These are phyloP conservation scores for Chaetothyriales sp. DNA, from an alignment of 2,329 filamentous ascomycete species.

Conservation along the genomic window DNA sequence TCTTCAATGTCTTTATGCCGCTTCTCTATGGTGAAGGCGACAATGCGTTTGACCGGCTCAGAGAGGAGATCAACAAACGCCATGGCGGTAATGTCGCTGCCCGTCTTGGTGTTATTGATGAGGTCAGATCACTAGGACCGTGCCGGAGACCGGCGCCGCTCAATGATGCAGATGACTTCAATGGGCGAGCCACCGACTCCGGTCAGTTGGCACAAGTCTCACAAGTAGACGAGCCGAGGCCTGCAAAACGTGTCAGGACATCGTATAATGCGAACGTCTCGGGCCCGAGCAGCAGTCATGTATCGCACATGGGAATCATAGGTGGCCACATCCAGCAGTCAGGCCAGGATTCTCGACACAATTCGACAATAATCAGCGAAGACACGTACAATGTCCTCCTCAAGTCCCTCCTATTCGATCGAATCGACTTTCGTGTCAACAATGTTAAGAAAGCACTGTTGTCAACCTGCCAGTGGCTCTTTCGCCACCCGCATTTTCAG, in stretches of 20 bases:
- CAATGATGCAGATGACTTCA: not conserved
- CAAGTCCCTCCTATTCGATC: slow-evolving; percentile 25
- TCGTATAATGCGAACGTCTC: slow-evolving; percentile 3
- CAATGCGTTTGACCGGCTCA: slow-evolving; percentile 16
- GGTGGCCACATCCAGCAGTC: not conserved
- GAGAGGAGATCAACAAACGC: slow-evolving; percentile 12
- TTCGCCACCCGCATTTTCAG: slow-evolving; percentile 23
- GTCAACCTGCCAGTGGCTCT: slow-evolving; percentile 32
- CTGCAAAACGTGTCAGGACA: slow-evolving; percentile 4
- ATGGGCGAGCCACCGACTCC: not conserved
- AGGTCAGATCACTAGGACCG: slow-evolving; percentile 2
- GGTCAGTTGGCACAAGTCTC: not conserved
- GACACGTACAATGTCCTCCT: slow-evolving; percentile 10
- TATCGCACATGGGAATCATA: not conserved
- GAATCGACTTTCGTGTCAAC: slow-evolving; percentile 27
- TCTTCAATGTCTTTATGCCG: slow-evolving; percentile 21
- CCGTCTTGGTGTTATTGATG: slow-evolving; percentile 1
- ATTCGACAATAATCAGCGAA: slow-evolving; percentile 1
- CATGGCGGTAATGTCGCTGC: slow-evolving; percentile 3
- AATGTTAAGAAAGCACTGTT: slow-evolving; percentile 26
- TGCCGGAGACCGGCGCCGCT: not conserved
- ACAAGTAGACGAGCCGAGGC: slow-evolving; percentile 2
- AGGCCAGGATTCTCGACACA: slow-evolving; percentile 1
- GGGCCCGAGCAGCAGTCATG: not conserved
- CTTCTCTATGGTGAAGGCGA: slow-evolving; percentile 22